Evolutionary conservation across 2,329 filamentous ascomycete species (phyloP).

Genomic region (Arthrobotrys sphaeroides): DNA sequence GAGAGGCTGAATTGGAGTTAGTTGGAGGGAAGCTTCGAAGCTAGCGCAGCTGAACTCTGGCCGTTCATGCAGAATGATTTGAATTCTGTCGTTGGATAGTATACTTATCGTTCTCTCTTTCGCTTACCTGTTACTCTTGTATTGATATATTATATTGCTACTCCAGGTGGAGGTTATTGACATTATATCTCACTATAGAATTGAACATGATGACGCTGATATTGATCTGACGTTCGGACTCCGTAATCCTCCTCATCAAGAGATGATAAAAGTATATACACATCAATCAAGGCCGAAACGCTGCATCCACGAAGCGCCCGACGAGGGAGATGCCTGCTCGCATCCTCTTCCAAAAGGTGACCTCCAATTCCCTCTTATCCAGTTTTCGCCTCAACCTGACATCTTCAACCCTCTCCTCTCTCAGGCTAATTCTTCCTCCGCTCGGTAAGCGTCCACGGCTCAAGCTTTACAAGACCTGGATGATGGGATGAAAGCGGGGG

Average conservation of each 20-base stretch:
- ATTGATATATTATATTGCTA: too few relatives aligned
- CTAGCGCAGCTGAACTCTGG: not conserved
- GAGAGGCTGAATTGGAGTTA: slow-evolving; percentile 30
- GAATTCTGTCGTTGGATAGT: slow-evolving; percentile 32
- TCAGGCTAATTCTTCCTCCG: slow-evolving; percentile 24
- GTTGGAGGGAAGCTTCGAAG: not conserved
- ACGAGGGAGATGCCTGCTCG: slow-evolving; percentile 39
- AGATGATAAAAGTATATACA: not conserved
- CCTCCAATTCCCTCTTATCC: not conserved
- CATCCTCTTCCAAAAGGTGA: not conserved
- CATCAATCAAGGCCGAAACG: slow-evolving; percentile 30
- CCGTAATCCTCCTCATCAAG: slow-evolving; percentile 3
- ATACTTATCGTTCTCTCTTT: not conserved
- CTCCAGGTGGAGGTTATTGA: too few relatives aligned
- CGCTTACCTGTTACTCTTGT: too few relatives aligned
- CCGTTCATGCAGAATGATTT: slow-evolving; percentile 31
- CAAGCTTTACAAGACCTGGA: slow-evolving; percentile 14
- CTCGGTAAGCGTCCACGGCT: slow-evolving; percentile 33
- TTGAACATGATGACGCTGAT: not conserved
- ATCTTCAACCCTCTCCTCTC: not conserved
- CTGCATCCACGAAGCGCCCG: slow-evolving; percentile 9
- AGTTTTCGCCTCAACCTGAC: slow-evolving; percentile 16
- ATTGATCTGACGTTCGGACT: slow-evolving; percentile 34
- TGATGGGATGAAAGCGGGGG: slow-evolving; percentile 40
- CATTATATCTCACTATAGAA: not conserved